Conservation (phyloP, 148 eudicot genomes). For the Camellia sinensis region DNA sequence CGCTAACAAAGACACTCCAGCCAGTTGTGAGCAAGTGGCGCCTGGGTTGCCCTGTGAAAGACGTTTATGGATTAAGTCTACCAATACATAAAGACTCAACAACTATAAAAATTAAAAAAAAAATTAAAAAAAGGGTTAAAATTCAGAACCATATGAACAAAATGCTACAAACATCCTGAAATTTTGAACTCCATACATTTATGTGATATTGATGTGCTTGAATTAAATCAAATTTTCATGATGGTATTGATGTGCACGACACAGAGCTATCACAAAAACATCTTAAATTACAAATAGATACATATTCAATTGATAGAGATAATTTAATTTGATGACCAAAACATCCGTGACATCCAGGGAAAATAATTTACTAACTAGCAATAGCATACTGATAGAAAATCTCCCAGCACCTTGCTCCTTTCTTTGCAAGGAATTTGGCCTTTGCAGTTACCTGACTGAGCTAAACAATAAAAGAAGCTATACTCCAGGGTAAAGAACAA, state of each 20-base stretch:
- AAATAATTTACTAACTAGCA: too few relatives aligned
- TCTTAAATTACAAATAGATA: not conserved
- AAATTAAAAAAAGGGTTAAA: not conserved
- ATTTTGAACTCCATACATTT: too few relatives aligned
- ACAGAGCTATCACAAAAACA: too few relatives aligned
- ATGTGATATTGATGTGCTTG: too few relatives aligned
- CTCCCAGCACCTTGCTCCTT: not conserved
- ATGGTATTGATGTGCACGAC: too few relatives aligned
- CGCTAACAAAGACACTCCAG: constrained; percentile 97
- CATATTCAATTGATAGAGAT: not conserved
- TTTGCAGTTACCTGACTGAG: not conserved
- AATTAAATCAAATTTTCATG: too few relatives aligned
- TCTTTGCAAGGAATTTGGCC: not conserved
- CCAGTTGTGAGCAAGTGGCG: constrained; percentile 96
- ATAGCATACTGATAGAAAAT: too few relatives aligned
- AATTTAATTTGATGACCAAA: not conserved
- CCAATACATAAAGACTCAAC: not conserved
- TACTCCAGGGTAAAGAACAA: not conserved
- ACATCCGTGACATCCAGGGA: not conserved
- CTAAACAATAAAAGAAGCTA: not conserved
- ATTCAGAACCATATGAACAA: not conserved
- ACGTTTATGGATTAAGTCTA: constrained; percentile 2
- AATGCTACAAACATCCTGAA: too few relatives aligned
- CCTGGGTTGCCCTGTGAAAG: constrained; percentile 81
- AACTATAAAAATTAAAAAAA: not conserved